Conservation (phyloP, 169 alveolate genomes). For the Pseudocohnilembus persalinus region DNA sequence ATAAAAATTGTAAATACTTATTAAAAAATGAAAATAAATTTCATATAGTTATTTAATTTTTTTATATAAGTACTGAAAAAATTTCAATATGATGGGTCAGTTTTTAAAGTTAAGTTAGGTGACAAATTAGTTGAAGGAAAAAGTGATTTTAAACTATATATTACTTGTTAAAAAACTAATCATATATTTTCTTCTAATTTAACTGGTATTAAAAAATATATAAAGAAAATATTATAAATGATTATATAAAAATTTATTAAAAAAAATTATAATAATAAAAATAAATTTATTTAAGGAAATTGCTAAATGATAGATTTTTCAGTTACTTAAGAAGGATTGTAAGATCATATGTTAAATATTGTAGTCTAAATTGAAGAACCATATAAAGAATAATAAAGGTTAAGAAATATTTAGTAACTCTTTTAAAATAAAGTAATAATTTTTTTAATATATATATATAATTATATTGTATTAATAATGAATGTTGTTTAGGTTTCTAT, state of each 20-base stretch:
- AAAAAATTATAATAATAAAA: no score
- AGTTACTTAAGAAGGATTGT: constrained; percentile 77
- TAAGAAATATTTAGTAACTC: constrained; percentile 63
- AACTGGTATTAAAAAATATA: background rate
- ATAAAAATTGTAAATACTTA: no score
- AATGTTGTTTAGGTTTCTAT: background rate
- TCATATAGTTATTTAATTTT: background rate
- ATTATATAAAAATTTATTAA: no score
- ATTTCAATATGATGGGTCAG: constrained; percentile 61
- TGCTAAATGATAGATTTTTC: constrained; percentile 59
- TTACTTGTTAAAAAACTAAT: background rate
- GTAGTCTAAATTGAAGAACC: constrained; percentile 72
- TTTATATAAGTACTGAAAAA: constrained; percentile 50
- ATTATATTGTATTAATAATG: no score
- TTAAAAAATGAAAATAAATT: no score
- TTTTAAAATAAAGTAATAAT: constrained; percentile 62
- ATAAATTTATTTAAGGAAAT: background rate
- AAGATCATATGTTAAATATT: constrained; percentile 72
- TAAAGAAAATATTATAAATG: no score
- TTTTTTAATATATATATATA: no score
- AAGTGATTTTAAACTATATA: constrained; percentile 55
- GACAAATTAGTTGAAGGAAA: constrained; percentile 75
- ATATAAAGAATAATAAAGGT: constrained; percentile 62
- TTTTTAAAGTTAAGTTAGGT: constrained; percentile 62
- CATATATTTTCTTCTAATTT: background rate